phyloP scores from a whole-genome alignment of 164 flowering plant genomes.

The Annona squamosa region DNA sequence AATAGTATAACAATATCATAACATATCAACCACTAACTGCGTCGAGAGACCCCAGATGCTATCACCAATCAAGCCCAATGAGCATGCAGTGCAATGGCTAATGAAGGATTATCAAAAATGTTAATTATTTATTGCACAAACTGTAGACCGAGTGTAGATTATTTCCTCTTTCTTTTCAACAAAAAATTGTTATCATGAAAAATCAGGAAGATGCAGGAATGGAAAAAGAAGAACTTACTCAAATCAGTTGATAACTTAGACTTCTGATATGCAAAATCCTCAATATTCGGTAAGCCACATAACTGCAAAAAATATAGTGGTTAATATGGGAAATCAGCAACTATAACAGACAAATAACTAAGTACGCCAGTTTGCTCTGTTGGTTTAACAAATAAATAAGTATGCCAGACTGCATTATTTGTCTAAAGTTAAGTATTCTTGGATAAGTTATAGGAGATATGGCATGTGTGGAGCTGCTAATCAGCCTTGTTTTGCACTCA shows the following conservation, averaged over 20 bases:
- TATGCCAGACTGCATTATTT: neutral
- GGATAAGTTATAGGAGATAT: neutral
- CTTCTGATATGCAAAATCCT: conserved; percentile 61
- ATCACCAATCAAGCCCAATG: neutral
- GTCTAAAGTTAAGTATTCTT: neutral
- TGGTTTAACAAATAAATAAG: neutral
- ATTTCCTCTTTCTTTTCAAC: conserved; percentile 1
- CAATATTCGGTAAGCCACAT: conserved; percentile 57
- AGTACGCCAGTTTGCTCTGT: neutral
- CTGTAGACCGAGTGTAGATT: neutral
- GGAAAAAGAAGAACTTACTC: conserved; percentile 25
- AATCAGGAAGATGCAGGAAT: neutral
- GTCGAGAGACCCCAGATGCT: too few species aligned
- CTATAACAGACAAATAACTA: neutral
- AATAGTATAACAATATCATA: too few species aligned
- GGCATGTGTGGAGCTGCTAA: neutral
- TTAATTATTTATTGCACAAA: neutral
- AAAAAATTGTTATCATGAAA: neutral
- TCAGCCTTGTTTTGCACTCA: neutral
- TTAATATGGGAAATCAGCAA: neutral
- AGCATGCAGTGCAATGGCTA: neutral
- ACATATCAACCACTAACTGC: too few species aligned
- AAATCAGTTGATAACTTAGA: conserved; percentile 20
- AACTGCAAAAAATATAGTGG: conserved; percentile 26
- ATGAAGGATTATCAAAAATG: neutral